Evolutionary conservation across 1,284 basidiomycete genomes (phyloP), one percentile per base, ranked within the genome.

Genomic region (Rhodotorula sp.): DNA sequence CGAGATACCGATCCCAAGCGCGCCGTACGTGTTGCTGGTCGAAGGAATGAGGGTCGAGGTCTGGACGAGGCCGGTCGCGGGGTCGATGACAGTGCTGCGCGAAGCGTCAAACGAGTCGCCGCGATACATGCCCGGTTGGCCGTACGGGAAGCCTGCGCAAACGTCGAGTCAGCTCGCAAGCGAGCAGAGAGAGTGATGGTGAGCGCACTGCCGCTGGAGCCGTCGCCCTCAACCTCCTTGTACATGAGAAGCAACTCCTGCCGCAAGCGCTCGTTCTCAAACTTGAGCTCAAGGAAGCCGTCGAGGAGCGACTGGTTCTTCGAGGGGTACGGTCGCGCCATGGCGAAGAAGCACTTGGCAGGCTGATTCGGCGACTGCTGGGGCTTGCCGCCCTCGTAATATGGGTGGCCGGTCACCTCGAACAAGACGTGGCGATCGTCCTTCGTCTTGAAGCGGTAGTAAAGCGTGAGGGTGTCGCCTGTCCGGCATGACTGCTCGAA

Each of bases 311-410:
- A 86, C 31, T 81, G 85, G 76, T 88, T 89, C 70, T 87, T 85
- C 75, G 87, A 87, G 20, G 89, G 88, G 78, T 88, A 89, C 4
- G 89, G 89, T 75, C 87, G 87, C n/a, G 88, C 89, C 76, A 87
- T 85, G 22, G 84, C 85, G 74, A 91, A 88, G 79, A 89, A 85
- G 75, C 86, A 89, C 70, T 83, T 84, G 67, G 68, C 74, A 10
- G 60, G 64, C 22, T 64, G 59, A 11, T 60, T 30, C 59, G 37
- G 34, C 13, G 59, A 51, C 20, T 44, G 34, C 8, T 54, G 40
- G 9, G 53, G 26, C 22, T 52, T 40, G 47, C n/a, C n/a, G 79
- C 46, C 34, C 26, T 59, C 64, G 67, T 83, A 85, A 77, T 88
- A 85, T 2, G 89, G 85, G 71, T 86, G 84, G 4, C 89, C 89